Evolutionary conservation across 495 filamentous ascomycete species (phyloP).

Genomic region (Saxophila tyrrhenica): DNA sequence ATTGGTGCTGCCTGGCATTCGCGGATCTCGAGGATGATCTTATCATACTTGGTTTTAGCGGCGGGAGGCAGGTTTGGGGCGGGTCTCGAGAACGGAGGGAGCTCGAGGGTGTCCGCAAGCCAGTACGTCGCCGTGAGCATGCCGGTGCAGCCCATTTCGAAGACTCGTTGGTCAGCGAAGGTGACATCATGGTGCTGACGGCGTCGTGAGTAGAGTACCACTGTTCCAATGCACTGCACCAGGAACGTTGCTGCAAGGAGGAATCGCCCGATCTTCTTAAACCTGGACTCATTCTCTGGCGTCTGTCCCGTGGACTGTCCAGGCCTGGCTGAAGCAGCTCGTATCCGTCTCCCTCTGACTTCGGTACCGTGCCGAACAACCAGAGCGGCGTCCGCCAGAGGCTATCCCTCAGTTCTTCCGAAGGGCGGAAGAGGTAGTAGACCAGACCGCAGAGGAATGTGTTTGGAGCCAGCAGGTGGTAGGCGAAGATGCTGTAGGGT

Average conservation of each 20-base stretch:
- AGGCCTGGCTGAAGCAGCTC: background rate
- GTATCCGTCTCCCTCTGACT: background rate
- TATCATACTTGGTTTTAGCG: background rate
- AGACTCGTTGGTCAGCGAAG: background rate
- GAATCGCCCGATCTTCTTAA: background rate
- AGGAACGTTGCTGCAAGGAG: background rate
- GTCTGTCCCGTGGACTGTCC: background rate
- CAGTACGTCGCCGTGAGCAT: background rate
- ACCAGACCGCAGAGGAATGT: background rate
- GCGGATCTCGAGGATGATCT: background rate
- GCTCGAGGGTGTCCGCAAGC: background rate
- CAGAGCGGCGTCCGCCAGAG: background rate
- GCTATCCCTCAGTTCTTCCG: background rate
- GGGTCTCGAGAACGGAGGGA: background rate
- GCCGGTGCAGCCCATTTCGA: background rate
- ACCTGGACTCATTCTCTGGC: background rate
- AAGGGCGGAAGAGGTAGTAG: background rate
- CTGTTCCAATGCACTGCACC: background rate
- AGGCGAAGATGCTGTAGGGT: background rate
- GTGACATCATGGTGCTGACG: background rate
- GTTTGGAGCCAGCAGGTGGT: background rate
- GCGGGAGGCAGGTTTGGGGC: background rate
- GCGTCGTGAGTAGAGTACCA: background rate
- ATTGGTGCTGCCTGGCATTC: background rate
- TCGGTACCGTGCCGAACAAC: background rate